Evolutionary conservation across 2,329 filamentous ascomycete species (phyloP).

Genomic region (Exophiala sp.): DNA sequence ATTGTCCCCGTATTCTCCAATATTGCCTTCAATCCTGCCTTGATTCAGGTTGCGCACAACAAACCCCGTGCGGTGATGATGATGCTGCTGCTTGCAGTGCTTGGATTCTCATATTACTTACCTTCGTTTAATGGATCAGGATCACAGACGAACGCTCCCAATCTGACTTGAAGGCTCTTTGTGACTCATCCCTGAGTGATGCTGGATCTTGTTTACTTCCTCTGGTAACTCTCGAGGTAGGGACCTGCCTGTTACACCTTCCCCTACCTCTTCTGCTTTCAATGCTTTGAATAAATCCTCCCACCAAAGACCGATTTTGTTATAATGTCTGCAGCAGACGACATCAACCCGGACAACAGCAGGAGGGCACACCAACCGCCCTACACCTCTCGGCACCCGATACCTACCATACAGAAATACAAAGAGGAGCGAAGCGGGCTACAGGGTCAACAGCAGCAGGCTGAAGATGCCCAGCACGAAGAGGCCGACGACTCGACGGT

Average conservation of each 20-base stretch:
- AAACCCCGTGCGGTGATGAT: constrained; percentile 1
- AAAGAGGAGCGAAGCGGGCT: constrained; percentile 22
- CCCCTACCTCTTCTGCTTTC: too few species aligned
- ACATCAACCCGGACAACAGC: constrained; percentile 20
- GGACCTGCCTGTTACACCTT: background rate
- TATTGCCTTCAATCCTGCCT: background rate
- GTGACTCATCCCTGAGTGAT: constrained; percentile 3
- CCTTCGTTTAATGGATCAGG: background rate
- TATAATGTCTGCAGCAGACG: constrained; percentile 14
- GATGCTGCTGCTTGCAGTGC: background rate
- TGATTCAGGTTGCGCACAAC: constrained; percentile 2
- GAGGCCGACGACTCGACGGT: constrained; percentile 18
- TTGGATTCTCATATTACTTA: background rate
- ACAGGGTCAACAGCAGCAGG: constrained; percentile 17
- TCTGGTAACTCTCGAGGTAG: constrained; percentile 9
- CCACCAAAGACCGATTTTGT: background rate
- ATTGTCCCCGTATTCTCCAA: background rate
- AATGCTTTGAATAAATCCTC: too few species aligned
- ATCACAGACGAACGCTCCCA: background rate
- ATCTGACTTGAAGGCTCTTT: background rate
- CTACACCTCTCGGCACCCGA: constrained; percentile 25
- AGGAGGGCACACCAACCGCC: constrained; percentile 15
- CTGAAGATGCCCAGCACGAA: constrained; percentile 20
- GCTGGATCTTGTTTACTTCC: constrained; percentile 1
- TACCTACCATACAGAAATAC: constrained; percentile 28